phyloP scores from a whole-genome alignment of 2,329 filamentous ascomycete genomes.

The Claviceps sorghi region DNA sequence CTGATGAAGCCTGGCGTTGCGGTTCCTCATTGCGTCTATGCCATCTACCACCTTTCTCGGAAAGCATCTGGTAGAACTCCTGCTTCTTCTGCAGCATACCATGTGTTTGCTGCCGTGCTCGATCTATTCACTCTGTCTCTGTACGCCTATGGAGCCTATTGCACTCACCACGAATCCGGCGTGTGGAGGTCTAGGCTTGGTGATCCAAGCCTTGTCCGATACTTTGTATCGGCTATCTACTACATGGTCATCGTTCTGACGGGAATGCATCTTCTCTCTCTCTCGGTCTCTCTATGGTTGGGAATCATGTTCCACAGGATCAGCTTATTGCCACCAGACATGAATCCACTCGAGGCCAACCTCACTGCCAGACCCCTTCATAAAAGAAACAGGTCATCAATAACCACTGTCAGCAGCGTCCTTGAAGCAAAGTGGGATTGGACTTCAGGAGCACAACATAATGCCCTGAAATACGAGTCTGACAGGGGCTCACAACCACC shows the following conservation, averaged over 20 bases:
- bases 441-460: conserved; percentile 22
- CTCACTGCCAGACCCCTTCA: conserved; percentile 58
- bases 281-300: conserved; percentile 60
- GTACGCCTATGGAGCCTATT: conserved; percentile 40
- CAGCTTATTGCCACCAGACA: conserved; percentile 68
- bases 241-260: conserved; percentile 49
- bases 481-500: conserved; percentile 33
- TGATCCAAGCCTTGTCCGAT: conserved; percentile 37
- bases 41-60: conserved; percentile 63
- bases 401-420: conserved; percentile 30
- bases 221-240: conserved; percentile 53
- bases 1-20: conserved; percentile 55
- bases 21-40: conserved; percentile 58
- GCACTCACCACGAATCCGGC: conserved; percentile 27
- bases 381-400: conserved; percentile 56
- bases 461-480: conserved; percentile 27
- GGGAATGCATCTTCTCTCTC: conserved; percentile 54
- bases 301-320: conserved; percentile 72
- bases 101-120: conserved; percentile 63
- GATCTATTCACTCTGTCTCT: conserved; percentile 46
- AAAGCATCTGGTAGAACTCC: conserved; percentile 58
- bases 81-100: conserved; percentile 73
- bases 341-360: conserved; percentile 85
- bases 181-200: conserved; percentile 56
- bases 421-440: conserved; percentile 46